These are phyloP conservation scores for Flaveria floridana DNA, from an alignment of 140 eudicot genomes.

Conservation along the genomic window DNA sequence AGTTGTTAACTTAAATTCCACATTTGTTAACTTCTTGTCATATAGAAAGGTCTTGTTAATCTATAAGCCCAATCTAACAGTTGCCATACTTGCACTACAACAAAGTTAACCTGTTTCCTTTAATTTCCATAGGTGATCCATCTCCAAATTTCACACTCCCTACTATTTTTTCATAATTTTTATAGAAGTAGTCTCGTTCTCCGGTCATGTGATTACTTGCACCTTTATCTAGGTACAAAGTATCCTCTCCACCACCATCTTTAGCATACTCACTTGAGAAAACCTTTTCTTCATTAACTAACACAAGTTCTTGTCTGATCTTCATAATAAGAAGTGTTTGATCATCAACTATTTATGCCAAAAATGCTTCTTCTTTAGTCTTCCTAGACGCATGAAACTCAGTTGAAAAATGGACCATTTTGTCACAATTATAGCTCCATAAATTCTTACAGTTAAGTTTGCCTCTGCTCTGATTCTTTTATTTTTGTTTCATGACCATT, in stretches of 20 bases:
- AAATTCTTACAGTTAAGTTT: background rate
- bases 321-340: background rate
- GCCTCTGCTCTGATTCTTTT: too few relatives aligned
- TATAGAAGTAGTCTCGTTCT: too few relatives aligned
- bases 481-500: too few relatives aligned
- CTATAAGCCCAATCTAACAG: too few relatives aligned
- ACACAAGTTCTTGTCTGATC: background rate
- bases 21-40: too few relatives aligned
- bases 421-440: background rate
- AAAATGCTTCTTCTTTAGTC: background rate
- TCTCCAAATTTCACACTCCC: too few relatives aligned
- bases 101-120: too few relatives aligned
- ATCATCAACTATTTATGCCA: background rate
- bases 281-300: background rate
- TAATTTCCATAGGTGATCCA: too few relatives aligned
- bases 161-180: too few relatives aligned
- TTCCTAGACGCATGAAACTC: background rate
- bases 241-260: background rate
- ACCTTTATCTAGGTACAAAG: background rate
- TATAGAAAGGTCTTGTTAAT: too few relatives aligned
- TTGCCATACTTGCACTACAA: background rate
- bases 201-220: too few relatives aligned
- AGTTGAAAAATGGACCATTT: background rate
- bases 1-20: too few relatives aligned
- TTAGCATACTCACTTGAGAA: background rate